Evolutionary conservation across 2,329 filamentous ascomycete genomes (phyloP), one percentile per base, ranked within the genome.

Genomic region (Clarireedia hainanense): DNA sequence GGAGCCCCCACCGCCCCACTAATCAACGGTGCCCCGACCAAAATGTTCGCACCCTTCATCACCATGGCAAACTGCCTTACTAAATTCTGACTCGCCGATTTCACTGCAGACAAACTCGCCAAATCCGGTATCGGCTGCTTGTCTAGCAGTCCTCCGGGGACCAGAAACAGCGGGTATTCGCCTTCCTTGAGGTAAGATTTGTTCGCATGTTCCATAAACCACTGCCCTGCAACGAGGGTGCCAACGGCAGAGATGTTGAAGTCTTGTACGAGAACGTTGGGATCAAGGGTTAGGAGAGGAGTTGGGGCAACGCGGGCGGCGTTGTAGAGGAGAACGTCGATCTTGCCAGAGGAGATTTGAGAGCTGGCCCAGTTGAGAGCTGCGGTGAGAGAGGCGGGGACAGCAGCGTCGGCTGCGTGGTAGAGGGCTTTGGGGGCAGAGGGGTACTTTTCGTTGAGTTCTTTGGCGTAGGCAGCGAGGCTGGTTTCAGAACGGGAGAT

Each of bases 291-390:
- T 2, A 53, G n/a, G 5, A 53, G 15, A 2, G 42, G 50, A 10
- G 30, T 47, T 5, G 42, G 50, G 26, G 20, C 30, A 2, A 53
- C 50, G 2, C 20, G 42, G 3, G 50, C 50, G 3, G 50, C 50
- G 20, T 53, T 53, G 15, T 53, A 53, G 23, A 27, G 47, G 15
- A 53, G 24, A 4, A 53, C 50, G 24, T 53, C 50, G 12, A 53
- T 12, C 15, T 39, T 53, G 3, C 42, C 30, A 3, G 23, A n/a
- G 4, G 27, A n/a, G 6, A 53, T 17, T 20, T 53, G 50, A 1
- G 45, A 42, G 6, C 27, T 40, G 12, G 42, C 50, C 50, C 50
- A 53, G 6, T 47, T n/a, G 12, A 53, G 50, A 24, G 50, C 50
- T n/a, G 30, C 27, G 10, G 23, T 36, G 5, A 53, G 42, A 9